Conservation (phyloP, 495 filamentous ascomycete species). For the Penicillium samsonianum region DNA sequence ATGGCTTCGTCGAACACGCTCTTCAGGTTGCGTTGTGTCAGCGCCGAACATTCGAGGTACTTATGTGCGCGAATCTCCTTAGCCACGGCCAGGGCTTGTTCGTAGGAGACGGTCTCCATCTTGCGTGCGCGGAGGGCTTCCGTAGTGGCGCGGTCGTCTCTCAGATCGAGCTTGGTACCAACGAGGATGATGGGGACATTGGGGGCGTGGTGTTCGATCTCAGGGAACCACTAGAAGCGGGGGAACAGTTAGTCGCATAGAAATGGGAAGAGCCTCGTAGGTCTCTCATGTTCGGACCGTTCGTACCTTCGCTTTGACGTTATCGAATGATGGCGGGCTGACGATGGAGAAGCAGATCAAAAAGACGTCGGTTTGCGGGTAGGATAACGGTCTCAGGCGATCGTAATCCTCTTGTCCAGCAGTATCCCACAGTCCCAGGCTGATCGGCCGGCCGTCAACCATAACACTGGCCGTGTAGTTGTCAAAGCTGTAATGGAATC, state of each 20-base stretch:
- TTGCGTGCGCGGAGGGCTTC: constrained; percentile 77
- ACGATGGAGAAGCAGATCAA: constrained; percentile 98
- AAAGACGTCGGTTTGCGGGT: constrained; percentile 98
- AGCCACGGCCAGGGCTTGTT: constrained; percentile 77
- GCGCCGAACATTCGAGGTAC: constrained; percentile 96
- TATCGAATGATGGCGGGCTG: constrained; percentile 95
- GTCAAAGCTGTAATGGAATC: constrained; percentile 69
- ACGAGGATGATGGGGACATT: constrained; percentile 96
- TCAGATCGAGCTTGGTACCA: constrained; percentile 93
- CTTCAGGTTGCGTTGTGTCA: constrained; percentile 95
- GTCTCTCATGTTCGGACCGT: background rate
- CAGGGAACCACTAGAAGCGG: constrained; percentile 78
- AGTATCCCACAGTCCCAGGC: constrained; percentile 97
- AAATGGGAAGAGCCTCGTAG: background rate
- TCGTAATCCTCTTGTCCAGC: constrained; percentile 99
- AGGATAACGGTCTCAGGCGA: constrained; percentile 89
- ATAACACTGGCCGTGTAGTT: constrained; percentile 99
- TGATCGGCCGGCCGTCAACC: constrained; percentile 97
- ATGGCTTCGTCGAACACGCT: constrained; percentile 98
- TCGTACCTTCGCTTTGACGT: constrained; percentile 90
- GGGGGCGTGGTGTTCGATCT: constrained; percentile 95
- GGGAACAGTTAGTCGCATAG: background rate
- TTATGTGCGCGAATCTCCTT: constrained; percentile 93
- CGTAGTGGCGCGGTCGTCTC: constrained; percentile 82
- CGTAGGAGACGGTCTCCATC: constrained; percentile 91